Conservation (phyloP, 1,284 basidiomycete genomes). For the Heimioporus punctisporus region DNA sequence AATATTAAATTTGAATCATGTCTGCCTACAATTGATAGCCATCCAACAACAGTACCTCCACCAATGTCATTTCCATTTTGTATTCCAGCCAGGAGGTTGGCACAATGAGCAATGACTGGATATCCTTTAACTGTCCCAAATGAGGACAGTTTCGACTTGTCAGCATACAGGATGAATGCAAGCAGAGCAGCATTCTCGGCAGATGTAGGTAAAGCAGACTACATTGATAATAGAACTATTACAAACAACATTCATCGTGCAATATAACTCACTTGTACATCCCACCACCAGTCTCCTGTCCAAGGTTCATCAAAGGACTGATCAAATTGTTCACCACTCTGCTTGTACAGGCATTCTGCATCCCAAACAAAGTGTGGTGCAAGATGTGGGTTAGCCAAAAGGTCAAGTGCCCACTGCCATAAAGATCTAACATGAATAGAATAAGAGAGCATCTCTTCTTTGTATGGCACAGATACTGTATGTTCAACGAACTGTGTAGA, state of each 20-base stretch:
- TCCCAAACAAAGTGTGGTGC: conserved; percentile 15
- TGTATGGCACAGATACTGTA: no score
- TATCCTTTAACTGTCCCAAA: background rate
- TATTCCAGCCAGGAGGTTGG: background rate
- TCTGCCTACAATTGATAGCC: background rate
- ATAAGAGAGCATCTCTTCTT: no score
- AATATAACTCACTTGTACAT: background rate
- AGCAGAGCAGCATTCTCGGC: background rate
- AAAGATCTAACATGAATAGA: conserved; percentile 4
- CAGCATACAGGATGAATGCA: background rate
- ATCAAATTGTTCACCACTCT: background rate
- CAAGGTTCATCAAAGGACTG: background rate
- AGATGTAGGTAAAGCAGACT: background rate
- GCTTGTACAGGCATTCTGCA: background rate
- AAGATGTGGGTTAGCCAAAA: conserved; percentile 18
- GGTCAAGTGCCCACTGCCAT: conserved; percentile 30
- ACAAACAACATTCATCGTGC: background rate
- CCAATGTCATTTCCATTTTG: background rate
- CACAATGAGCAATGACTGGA: background rate
- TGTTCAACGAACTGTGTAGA: no score
- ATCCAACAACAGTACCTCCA: background rate
- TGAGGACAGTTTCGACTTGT: background rate
- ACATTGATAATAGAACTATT: background rate
- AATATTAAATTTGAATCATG: no score
- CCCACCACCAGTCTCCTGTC: background rate